Evolutionary conservation across 2,329 filamentous ascomycete species (phyloP), one percentile per base, ranked within the genome.

Genomic region (Phoma herbarum): DNA sequence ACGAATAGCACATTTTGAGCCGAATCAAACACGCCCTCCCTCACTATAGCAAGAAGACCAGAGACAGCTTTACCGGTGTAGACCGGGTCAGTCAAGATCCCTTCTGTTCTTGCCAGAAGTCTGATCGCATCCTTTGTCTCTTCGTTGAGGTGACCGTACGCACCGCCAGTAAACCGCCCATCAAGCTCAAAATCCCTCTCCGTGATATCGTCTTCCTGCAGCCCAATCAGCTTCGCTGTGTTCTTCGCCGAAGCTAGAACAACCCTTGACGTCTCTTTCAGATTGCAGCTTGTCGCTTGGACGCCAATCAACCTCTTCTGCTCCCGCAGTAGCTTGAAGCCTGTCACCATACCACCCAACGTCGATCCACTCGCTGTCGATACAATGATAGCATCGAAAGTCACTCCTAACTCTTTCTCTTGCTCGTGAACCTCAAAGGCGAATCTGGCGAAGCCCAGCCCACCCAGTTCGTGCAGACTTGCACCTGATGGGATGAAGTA

Each of bases 401-500:
- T 25, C 2, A 59, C 4, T 1, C 31, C 39, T 10, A 59, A 2
- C 14, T 59, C 50, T 16, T 43, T 26, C 25, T 59, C 56, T 9
- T 59, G 56, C 31, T 59, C 50, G 2, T 31, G 10, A 8, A 59
- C 26, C 26, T 59, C 56, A n/a, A 31, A 59, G 4, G 45, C 50
- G 29, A 50, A 59, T 2, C 56, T 43, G 12, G 56, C 56, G 20
- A 59, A 59, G 11, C 56, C 56, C 14, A 59, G 26, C 8, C 56
- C 56, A 28, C 56, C 56, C 16, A 59, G 18, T 8, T 22, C 2
- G 18, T 59, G 56, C 39, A 59, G 25, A 28, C 56, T 59, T 9
- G 56, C 56, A 1, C 56, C 56, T 3, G 56, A 59, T 7, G 56
- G 50, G 11, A 59, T 59, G 25, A 59, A 59, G 41, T 59, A 59